Evolutionary conservation across 441 rosid genomes (phyloP), one percentile per base, ranked within the genome.

Genomic region (Lagerstroemia fauriei): DNA sequence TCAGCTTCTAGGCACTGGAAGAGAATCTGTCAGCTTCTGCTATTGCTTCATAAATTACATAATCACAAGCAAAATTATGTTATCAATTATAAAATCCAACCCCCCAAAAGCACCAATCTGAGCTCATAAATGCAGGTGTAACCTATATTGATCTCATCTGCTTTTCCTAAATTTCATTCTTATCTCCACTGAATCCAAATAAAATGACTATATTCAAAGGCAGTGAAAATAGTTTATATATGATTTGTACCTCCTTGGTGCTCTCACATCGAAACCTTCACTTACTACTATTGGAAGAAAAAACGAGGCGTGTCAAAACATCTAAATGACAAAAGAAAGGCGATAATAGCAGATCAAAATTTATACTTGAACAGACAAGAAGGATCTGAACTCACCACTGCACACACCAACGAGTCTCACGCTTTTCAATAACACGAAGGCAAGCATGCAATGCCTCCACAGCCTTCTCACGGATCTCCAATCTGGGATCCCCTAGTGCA

Each of bases 371-470:
- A 71, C 38, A 48, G 76, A 80, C 81, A 32, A 63, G 61, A 25
- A 16, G 27, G 17, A 27, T 32, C n/a, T 80, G 75, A 69, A 91
- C 93, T 75, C 78, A 97, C 99, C 99, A 95, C 63, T 97, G 99
- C 84, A 97, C 99, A 72, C 98, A 95, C 99, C 99, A 97, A 7
- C 99, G 98, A 73, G 99, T 97, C 91, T 97, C 99, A 31, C 98
- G 96, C 87, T 94, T 95, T 91, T 97, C 99, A 83, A 97, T 93
- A 86, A 97, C 99, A 85, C 94, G 93, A 88, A 97, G 99, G 87
- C 99, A 97, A 80, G 99, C 99, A 84, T 98, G 99, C 88, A 95
- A 89, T 82, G 99, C 98, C 91, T 97, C 99, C 80, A 97, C 99
- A 59, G 99, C 98, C 76, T 92, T 91, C 85, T 94, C 97, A 81